Evolutionary conservation across 257 asterid species (phyloP).

Genomic region (Lycium barbarum): DNA sequence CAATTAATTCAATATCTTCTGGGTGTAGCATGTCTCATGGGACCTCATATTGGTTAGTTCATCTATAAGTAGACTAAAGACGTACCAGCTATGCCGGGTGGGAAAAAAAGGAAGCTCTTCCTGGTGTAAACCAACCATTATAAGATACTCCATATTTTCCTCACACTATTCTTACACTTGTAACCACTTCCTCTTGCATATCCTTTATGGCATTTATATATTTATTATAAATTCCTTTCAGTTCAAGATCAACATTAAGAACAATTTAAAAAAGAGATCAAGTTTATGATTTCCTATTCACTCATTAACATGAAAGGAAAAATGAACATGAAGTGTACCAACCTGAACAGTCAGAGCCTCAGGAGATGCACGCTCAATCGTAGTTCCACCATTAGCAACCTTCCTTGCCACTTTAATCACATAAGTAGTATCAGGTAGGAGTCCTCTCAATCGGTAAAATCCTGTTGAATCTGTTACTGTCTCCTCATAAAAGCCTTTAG

Average conservation of each 20-base stretch:
- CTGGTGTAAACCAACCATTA: neutral
- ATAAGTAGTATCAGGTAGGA: constrained; percentile 79
- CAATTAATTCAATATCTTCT: neutral
- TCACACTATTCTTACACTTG: neutral
- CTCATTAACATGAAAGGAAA: constrained; percentile 10
- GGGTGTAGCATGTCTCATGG: neutral
- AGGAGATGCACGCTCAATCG: constrained; percentile 90
- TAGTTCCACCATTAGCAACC: constrained; percentile 55
- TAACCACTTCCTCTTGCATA: neutral
- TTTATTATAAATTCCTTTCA: neutral
- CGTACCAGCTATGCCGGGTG: neutral
- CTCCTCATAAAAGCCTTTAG: constrained; percentile 90
- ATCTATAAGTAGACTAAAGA: neutral
- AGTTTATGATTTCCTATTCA: neutral
- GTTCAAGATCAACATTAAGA: neutral
- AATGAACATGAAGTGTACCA: constrained; percentile 32
- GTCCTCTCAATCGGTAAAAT: constrained; percentile 90
- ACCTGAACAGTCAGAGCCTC: constrained; percentile 70
- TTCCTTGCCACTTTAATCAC: constrained; percentile 71
- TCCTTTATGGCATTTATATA: neutral
- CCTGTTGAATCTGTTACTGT: constrained; percentile 85
- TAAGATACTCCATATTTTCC: constrained; percentile 1
- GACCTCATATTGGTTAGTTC: constrained; percentile 12
- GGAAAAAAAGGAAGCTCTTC: neutral
- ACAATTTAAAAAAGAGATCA: neutral